Percentiles rank a stretch among this genome's conserved stretches.
Conservation (phyloP, 768 basidiomycete species). For the Dioszegia hungarica region DNA sequence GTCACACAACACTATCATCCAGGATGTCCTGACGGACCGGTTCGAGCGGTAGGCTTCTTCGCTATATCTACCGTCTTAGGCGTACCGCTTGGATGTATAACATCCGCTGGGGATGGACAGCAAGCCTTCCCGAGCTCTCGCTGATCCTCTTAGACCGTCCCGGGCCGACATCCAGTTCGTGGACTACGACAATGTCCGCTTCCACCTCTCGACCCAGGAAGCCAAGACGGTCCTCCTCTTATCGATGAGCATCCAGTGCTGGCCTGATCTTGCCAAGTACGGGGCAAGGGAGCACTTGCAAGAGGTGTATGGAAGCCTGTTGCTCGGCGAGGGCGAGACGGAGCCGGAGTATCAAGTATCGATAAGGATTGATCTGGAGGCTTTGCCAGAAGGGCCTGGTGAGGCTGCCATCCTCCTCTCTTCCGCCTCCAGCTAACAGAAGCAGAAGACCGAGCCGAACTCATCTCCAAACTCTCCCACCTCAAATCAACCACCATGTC, state of each 20-base stretch:
- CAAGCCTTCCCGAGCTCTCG: neutral
- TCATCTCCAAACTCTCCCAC: slow-evolving; percentile 74
- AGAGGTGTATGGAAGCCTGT: slow-evolving; percentile 73
- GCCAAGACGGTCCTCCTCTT: slow-evolving; percentile 72
- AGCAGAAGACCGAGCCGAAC: slow-evolving; percentile 69
- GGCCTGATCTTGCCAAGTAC: slow-evolving; percentile 83
- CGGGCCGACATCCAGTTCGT: slow-evolving; percentile 93
- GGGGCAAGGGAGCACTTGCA: slow-evolving; percentile 74
- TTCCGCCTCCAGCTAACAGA: no score
- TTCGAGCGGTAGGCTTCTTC: slow-evolving; percentile 66
- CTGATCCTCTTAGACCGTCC: slow-evolving; percentile 62
- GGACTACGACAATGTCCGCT: slow-evolving; percentile 94
- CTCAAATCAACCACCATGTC: slow-evolving; percentile 90
- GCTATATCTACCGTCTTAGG: neutral
- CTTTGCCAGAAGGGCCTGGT: slow-evolving; percentile 77
- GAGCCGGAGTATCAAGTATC: slow-evolving; percentile 88
- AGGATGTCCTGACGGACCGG: slow-evolving; percentile 81
- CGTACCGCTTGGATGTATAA: no score
- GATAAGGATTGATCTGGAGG: slow-evolving; percentile 79
- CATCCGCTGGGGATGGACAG: no score
- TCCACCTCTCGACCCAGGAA: slow-evolving; percentile 82
- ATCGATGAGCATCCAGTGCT: slow-evolving; percentile 96
- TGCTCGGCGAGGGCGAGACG: slow-evolving; percentile 56
- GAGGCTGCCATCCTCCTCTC: no score
- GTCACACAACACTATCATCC: slow-evolving; percentile 90